Evolutionary conservation across 768 basidiomycete species (phyloP).

Genomic region (Agrocybe pediades): DNA sequence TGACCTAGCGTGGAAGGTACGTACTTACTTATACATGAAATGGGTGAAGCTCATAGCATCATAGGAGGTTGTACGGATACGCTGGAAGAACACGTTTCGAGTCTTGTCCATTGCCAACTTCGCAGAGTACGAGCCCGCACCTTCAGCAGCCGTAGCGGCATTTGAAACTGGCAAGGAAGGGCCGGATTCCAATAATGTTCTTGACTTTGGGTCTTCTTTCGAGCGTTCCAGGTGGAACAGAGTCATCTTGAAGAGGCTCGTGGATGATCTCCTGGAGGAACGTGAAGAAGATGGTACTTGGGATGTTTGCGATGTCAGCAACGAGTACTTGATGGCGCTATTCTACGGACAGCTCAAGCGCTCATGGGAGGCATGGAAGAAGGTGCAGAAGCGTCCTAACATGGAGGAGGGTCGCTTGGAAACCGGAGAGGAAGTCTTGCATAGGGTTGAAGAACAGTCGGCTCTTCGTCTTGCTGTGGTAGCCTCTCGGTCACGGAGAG

Average conservation of each 20-base stretch:
- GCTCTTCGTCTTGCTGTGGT: not conserved
- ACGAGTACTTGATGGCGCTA: not conserved
- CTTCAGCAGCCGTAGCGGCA: not conserved
- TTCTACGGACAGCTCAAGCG: slow-evolving; percentile 4
- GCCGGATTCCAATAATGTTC: not conserved
- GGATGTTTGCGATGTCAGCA: not conserved
- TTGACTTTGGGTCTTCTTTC: not conserved
- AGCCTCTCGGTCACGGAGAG: not conserved
- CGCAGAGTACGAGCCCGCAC: not conserved
- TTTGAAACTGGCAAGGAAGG: not conserved
- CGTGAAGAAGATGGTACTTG: not conserved
- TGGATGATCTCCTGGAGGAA: not conserved
- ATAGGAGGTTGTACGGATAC: not conserved
- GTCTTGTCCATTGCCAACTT: not conserved
- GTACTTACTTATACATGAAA: not conserved
- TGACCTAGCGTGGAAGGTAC: not conserved
- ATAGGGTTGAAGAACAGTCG: not conserved
- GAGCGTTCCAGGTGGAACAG: not conserved
- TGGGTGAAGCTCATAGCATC: not conserved
- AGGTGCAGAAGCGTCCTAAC: not conserved
- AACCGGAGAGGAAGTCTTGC: not conserved
- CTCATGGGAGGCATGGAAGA: not conserved
- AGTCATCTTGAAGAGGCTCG: not conserved
- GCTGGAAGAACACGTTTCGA: not conserved
- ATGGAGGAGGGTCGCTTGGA: not conserved